Evolutionary conservation across 108 stramenopile species (phyloP).

Genomic region (Skeletonema menzelii): DNA sequence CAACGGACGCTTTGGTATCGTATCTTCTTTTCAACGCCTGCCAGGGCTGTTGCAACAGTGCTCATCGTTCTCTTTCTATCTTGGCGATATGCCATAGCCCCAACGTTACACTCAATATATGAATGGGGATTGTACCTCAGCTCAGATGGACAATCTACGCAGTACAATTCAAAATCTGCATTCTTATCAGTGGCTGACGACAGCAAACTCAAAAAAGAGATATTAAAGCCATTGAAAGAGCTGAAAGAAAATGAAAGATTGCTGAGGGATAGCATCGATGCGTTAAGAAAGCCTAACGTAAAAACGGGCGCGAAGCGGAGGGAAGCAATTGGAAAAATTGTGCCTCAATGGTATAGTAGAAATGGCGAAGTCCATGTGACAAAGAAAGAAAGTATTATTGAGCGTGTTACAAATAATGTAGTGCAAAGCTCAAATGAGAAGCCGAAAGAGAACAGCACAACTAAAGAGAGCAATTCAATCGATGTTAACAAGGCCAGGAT

Average conservation of each 20-base stretch:
- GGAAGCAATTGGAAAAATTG: constrained; percentile 29
- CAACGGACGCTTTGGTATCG: constrained; percentile 63
- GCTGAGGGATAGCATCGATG: constrained; percentile 29
- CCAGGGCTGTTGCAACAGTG: constrained; percentile 18
- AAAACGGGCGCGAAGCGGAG: constrained; percentile 22
- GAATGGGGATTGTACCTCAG: constrained; percentile 16
- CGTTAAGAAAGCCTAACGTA: constrained; percentile 8
- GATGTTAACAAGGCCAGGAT: background rate
- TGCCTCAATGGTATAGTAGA: constrained; percentile 40
- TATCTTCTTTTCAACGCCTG: constrained; percentile 56
- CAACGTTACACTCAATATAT: constrained; percentile 12
- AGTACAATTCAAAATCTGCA: background rate
- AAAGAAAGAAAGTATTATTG: background rate
- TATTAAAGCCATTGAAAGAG: constrained; percentile 23
- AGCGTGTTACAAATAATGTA: background rate
- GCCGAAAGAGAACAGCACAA: background rate
- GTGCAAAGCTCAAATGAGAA: background rate
- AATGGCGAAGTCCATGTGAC: constrained; percentile 3
- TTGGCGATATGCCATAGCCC: constrained; percentile 27
- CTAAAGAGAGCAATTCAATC: no score
- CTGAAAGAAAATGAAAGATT: constrained; percentile 39
- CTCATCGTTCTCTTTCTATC: constrained; percentile 24
- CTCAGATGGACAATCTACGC: constrained; percentile 6
- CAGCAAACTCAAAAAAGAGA: constrained; percentile 16
- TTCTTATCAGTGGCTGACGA: constrained; percentile 22